Base-by-base conservation (phyloP, 2,329 filamentous ascomycete genomes). In the Microsporum canis region DNA sequence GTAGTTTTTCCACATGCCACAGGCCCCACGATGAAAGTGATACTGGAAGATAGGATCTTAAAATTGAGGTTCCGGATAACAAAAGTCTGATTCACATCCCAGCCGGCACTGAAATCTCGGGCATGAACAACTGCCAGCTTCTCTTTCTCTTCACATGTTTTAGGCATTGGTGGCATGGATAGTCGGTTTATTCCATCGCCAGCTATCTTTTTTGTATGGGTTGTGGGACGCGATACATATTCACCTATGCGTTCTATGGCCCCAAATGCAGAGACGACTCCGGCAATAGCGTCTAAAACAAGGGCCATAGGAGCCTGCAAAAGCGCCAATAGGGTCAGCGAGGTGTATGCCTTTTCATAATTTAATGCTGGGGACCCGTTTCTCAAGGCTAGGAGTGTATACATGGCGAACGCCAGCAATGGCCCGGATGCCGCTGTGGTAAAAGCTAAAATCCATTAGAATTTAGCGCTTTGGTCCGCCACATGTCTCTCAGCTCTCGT, bases 1-100 rank as follows among this genome's bases (percentile, higher is more conserved):
- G 59, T 57, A 4, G 59, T 36, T 14, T 57, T 57, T 3, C 58
- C 53, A 31, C 12, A 60, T n/a, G 43, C 58, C 5, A 60, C 47
- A 3, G 58, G 58, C 3, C 58, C 58, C 3, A 60, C 36, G 23
- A 60, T 34, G 7, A 45, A 29, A 29, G 31, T 29, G 5, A 60
- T 31, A 10, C 8, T 17, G 6, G 29, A 45, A 31, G 5, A 17
- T 3, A 23, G 5, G 29, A 60, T 56, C 6, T 5, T 27, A n/a
- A 60, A 53, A 39, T 39, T 14, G 10, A 39, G 5, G 10, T 39
- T 39, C 10, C 14, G 10, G 38, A 39, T 4, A 14, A 39, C 38
- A 39, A 39, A 39, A 14, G 38, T 8, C 38, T 12, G 14, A 39
- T 39, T 14, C 10, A 4, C 38, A 39, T 39, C 14, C 38, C 38